These are phyloP conservation scores for Zasmidium cellare DNA, from an alignment of 2,329 filamentous ascomycete species.

Conservation along the genomic window DNA sequence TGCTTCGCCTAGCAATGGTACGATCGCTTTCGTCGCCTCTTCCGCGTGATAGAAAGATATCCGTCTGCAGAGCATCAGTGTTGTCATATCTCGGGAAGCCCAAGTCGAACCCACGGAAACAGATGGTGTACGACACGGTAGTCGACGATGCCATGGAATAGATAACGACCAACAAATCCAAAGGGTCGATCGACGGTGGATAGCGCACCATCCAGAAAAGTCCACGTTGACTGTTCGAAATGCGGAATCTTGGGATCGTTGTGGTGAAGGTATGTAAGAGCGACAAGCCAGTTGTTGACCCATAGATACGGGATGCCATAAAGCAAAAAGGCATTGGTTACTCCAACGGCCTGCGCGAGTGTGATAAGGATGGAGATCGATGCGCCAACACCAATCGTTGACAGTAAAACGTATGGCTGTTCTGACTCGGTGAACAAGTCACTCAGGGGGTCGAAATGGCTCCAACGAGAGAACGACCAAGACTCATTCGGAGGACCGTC, in stretches of 20 bases:
- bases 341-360: constrained; percentile 27
- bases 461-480: constrained; percentile 56
- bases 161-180: constrained; percentile 63
- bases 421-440: constrained; percentile 51
- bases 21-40: constrained; percentile 45
- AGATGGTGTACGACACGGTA: constrained; percentile 63
- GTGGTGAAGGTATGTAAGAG: constrained; percentile 75
- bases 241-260: constrained; percentile 60
- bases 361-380: constrained; percentile 55
- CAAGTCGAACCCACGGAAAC: constrained; percentile 46
- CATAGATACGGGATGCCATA: constrained; percentile 65
- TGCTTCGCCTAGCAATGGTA: constrained; percentile 55
- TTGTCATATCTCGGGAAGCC: background rate
- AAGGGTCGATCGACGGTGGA: constrained; percentile 66
- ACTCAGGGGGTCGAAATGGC: constrained; percentile 59
- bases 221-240: constrained; percentile 61
- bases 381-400: constrained; percentile 60
- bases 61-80: constrained; percentile 6
- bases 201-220: constrained; percentile 61
- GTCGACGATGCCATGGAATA: constrained; percentile 68
- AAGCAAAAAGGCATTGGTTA: constrained; percentile 26
- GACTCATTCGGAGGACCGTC: constrained; percentile 3
- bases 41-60: constrained; percentile 62
- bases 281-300: constrained; percentile 72
- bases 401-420: constrained; percentile 56